These are phyloP conservation scores for Excoecaria cochinchinensis DNA, from an alignment of 345 rosid genomes.

Conservation along the genomic window DNA sequence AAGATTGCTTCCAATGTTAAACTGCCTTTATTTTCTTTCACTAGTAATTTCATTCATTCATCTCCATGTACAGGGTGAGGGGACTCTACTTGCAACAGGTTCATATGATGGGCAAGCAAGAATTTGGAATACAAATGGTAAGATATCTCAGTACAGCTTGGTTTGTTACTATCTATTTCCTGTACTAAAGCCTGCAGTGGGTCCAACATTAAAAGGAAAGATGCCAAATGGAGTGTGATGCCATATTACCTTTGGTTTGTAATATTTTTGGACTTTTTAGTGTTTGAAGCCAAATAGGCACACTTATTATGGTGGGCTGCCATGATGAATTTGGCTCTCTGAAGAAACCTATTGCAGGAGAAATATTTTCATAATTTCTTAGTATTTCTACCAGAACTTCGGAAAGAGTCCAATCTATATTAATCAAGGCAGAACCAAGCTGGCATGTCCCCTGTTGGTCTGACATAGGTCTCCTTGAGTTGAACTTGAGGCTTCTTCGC, in stretches of 20 bases:
- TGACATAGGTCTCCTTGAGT: background rate
- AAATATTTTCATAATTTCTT: background rate
- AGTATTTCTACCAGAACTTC: background rate
- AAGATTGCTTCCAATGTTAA: background rate
- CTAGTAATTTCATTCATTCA: slow-evolving; percentile 9
- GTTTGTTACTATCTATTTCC: background rate
- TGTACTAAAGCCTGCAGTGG: background rate
- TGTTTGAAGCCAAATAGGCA: background rate
- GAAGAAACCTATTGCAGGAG: background rate
- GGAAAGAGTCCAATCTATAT: background rate
- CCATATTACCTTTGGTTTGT: background rate
- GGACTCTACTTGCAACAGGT: slow-evolving; percentile 92
- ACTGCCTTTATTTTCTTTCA: background rate
- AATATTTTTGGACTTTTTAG: background rate
- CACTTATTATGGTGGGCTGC: background rate
- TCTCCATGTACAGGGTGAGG: slow-evolving; percentile 64
- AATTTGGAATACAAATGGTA: slow-evolving; percentile 83
- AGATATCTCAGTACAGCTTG: slow-evolving; percentile 18
- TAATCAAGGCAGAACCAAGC: background rate
- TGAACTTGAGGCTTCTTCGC: background rate
- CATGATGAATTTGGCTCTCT: background rate
- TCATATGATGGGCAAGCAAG: slow-evolving; percentile 98
- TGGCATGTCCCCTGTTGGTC: background rate
- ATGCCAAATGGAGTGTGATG: background rate
- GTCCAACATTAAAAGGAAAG: background rate